Evolutionary conservation across 192 early-diverging fungal genomes (phyloP), one percentile per base, ranked within the genome.

Genomic region (Coemansia sp.): DNA sequence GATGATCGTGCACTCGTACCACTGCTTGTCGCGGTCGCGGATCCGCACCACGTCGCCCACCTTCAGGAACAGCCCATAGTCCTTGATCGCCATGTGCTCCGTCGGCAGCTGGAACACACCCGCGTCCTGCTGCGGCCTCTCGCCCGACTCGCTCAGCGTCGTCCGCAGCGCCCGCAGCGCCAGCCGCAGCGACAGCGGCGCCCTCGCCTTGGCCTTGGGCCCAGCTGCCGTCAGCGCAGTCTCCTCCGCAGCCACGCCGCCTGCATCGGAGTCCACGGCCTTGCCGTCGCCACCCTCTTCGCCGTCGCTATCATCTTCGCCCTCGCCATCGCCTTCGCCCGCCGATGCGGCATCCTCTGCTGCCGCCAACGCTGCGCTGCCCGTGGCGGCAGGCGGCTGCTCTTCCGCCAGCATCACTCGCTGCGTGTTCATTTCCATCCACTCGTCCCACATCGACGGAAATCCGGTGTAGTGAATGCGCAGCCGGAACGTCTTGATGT

Each of bases 401-500:
- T 27, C 15, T 19, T 58, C 52, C 26, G 54, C 65, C 14, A 72
- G 25, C 76, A 78, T 72, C 6, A 78, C 50, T 13, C 84, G 76
- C 50, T 86, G 80, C 18, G 82, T 84, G 49, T 83, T 86, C 63
- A 86, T 86, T 52, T 86, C 84, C 48, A 86, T 71, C 84, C 84
- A 86, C 56, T 86, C 84, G 46, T 86, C 82, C 52, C 80, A 82
- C 34, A 64, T 47, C 15, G 58, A 56, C 1, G 67, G 63, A 17
- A 79, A 81, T 5, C 81, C 81, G 18, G 67, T 65, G 52, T 86
- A 86, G 49, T 84, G 84, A 18, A 86, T 70, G 21, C 83, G 60
- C 1, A 85, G 65, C 30, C 83, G 60, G 33, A 81, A 85, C 21
- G 81, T 68, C 54, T 80, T 82, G 8, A 83, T 63, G 15, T 80